Conservation (phyloP, 192 early-diverging fungal genomes). For the Phycomyces blakesleeanus region DNA sequence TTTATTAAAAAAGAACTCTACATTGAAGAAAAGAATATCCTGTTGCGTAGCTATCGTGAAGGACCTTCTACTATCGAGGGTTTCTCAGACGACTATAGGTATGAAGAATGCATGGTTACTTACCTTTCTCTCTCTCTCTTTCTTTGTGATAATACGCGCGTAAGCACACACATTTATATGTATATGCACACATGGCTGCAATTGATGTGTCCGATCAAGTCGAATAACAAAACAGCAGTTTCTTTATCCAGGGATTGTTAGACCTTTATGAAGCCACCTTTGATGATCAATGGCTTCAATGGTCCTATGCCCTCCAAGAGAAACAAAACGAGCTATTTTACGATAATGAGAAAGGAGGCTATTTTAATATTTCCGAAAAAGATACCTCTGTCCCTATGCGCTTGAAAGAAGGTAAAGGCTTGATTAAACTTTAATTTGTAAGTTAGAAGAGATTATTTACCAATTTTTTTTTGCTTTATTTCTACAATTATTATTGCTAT, state of each 20-base stretch:
- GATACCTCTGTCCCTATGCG: constrained; percentile 45
- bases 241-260: constrained; percentile 49
- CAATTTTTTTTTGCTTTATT: no score
- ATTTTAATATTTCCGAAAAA: constrained; percentile 41
- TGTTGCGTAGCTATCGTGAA: constrained; percentile 46
- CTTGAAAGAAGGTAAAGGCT: constrained; percentile 50
- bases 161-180: constrained; percentile 4
- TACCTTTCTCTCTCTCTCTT: no score
- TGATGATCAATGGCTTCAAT: constrained; percentile 51
- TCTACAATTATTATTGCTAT: no score
- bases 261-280: constrained; percentile 53
- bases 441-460: no score
- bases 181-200: neutral
- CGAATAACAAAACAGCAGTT: constrained; percentile 10
- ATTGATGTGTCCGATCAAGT: neutral
- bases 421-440: neutral
- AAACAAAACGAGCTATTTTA: constrained; percentile 55
- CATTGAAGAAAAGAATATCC: constrained; percentile 22
- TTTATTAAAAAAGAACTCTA: constrained; percentile 50
- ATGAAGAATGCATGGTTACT: constrained; percentile 29
- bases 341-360: constrained; percentile 46
- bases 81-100: constrained; percentile 59
- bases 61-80: constrained; percentile 46
- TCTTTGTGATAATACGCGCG: no score
- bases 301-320: constrained; percentile 56